Percentiles rank a stretch among this genome's conserved stretches.
Conservation (phyloP, 345 rosid species). For the Lepidium sativum region DNA sequence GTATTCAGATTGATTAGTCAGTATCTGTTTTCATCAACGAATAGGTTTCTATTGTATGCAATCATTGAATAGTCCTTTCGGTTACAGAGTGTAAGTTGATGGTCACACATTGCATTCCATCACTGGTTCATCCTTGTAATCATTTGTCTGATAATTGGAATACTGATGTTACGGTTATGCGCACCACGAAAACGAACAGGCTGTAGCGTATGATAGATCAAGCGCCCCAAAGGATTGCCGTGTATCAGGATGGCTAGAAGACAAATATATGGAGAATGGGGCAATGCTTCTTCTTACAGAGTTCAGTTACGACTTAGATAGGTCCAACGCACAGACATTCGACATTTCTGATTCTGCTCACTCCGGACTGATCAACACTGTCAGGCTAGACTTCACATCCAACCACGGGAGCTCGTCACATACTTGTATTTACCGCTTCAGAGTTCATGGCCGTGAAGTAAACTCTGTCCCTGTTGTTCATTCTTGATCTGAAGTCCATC, state of each 20-base stretch:
- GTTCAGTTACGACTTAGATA: slow-evolving; percentile 79
- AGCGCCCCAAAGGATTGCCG: slow-evolving; percentile 93
- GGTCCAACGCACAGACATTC: slow-evolving; percentile 82
- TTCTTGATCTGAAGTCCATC: slow-evolving; percentile 9
- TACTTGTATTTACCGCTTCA: slow-evolving; percentile 84
- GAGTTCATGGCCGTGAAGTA: slow-evolving; percentile 86
- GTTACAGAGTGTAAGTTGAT: background rate
- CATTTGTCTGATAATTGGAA: background rate
- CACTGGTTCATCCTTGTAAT: too few species aligned
- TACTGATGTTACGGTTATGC: slow-evolving; percentile 1
- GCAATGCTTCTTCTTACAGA: slow-evolving; percentile 57
- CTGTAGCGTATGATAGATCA: slow-evolving; percentile 79
- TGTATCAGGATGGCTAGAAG: slow-evolving; percentile 78
- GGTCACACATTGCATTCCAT: too few species aligned
- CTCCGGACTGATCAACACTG: slow-evolving; percentile 49
- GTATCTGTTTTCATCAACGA: background rate
- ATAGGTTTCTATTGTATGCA: background rate
- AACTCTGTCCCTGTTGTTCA: slow-evolving; percentile 29
- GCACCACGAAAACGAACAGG: too few species aligned
- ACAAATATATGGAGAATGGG: slow-evolving; percentile 22
- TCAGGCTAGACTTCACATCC: slow-evolving; percentile 66
- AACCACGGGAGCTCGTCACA: slow-evolving; percentile 77
- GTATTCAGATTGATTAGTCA: background rate
- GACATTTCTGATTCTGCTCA: slow-evolving; percentile 35
- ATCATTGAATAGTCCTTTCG: background rate